Conservation (phyloP, 2,329 filamentous ascomycete species). For the Cladophialophora carrionii region DNA sequence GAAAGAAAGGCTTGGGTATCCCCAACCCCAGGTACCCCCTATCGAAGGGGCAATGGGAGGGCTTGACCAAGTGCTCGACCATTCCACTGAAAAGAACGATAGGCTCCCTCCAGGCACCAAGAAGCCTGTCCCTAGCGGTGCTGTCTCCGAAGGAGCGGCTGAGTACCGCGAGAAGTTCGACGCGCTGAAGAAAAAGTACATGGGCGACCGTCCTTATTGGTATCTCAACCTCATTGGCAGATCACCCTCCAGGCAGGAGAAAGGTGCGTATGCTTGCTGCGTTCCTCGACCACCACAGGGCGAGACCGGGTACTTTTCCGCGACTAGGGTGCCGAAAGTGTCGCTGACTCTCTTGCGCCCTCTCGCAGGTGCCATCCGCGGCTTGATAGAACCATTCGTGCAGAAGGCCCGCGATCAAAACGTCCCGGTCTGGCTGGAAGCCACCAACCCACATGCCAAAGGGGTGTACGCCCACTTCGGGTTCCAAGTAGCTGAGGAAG, state of each 20-base stretch:
- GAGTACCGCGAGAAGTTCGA: constrained; percentile 28
- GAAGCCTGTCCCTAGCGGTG: constrained; percentile 14
- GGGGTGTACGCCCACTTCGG: constrained; percentile 36
- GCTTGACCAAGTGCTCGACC: not conserved
- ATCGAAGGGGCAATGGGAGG: not conserved
- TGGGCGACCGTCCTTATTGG: constrained; percentile 27
- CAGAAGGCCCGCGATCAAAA: constrained; percentile 26
- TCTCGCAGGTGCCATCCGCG: constrained; percentile 28
- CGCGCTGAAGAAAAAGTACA: constrained; percentile 21
- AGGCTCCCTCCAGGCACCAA: constrained; percentile 29
- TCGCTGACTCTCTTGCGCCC: not conserved
- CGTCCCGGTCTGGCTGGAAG: constrained; percentile 36
- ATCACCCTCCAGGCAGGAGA: constrained; percentile 21
- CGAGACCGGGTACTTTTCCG: not conserved
- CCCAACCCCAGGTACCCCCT: not conserved
- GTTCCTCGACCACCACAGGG: not conserved
- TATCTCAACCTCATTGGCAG: constrained; percentile 32
- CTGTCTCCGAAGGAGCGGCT: constrained; percentile 13
- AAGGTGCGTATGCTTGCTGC: constrained; percentile 15
- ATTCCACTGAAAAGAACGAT: not conserved
- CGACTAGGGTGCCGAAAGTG: not conserved
- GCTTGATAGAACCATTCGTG: constrained; percentile 32
- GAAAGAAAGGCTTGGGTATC: not conserved
- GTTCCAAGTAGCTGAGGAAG: constrained; percentile 27
- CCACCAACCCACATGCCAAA: constrained; percentile 30